A percentile compares a stretch with the other conserved stretches of the same genome.
These are phyloP conservation scores for Apophysomyces variabilis DNA, from an alignment of 371 early-diverging fungal genomes.

Conservation along the genomic window DNA sequence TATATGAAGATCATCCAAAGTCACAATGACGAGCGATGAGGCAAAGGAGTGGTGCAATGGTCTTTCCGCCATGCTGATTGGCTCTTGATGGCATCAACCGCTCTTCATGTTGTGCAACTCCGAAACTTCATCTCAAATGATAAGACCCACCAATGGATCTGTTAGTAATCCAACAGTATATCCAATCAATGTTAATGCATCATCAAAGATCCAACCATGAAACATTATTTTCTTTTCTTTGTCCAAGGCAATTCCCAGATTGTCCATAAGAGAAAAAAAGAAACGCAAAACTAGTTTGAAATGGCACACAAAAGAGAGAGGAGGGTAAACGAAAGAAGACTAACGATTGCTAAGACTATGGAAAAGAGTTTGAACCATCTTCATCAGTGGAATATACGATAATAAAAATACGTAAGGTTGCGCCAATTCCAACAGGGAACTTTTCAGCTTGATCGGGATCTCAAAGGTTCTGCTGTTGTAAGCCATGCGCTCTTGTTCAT, in stretches of 20 bases:
- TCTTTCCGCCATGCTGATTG: conserved; percentile 9
- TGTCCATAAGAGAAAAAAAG: too few relatives aligned
- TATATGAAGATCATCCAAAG: not conserved
- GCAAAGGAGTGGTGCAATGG: conserved; percentile 11
- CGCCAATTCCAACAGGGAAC: conserved; percentile 29
- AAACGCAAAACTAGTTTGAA: too few relatives aligned
- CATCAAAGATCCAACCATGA: too few relatives aligned
- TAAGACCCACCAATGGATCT: not conserved
- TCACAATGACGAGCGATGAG: conserved; percentile 17
- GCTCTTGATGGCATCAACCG: conserved; percentile 9
- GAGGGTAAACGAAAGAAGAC: too few relatives aligned
- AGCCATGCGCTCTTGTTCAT: conserved; percentile 15
- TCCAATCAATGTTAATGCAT: too few relatives aligned
- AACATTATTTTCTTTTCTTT: too few relatives aligned
- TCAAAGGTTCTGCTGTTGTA: conserved; percentile 19
- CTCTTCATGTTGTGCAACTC: conserved; percentile 6
- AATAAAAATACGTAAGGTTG: conserved; percentile 37
- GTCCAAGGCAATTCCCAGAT: too few relatives aligned
- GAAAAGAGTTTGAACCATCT: conserved; percentile 8
- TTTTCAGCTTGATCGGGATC: conserved; percentile 32
- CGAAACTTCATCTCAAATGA: not conserved
- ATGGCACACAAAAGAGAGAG: too few relatives aligned
- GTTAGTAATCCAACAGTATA: too few relatives aligned
- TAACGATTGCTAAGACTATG: not conserved
- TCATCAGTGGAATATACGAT: conserved; percentile 31